Conservation (phyloP, 495 filamentous ascomycete species). For the Lepidopterella palustris region DNA sequence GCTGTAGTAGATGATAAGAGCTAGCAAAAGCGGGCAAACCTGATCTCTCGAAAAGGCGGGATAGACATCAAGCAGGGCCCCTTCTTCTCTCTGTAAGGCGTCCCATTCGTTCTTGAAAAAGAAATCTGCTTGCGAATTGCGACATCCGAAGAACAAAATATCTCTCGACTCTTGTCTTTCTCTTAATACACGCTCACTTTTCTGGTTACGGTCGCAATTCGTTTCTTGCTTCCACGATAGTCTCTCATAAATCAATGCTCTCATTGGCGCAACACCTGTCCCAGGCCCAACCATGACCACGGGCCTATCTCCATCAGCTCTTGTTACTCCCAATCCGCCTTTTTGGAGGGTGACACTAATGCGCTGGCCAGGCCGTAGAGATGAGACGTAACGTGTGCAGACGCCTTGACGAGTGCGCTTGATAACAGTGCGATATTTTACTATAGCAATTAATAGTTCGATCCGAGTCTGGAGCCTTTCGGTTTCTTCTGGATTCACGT, state of each 20-base stretch:
- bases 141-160: slow-evolving; percentile 71
- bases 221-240: slow-evolving; percentile 37
- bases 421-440: slow-evolving; percentile 85
- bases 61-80: slow-evolving; percentile 47
- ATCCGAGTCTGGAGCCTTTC: slow-evolving; percentile 44
- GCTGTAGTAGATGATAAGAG: background rate
- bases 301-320: slow-evolving; percentile 46
- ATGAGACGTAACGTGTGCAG: slow-evolving; percentile 77
- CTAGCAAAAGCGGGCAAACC: slow-evolving; percentile 15
- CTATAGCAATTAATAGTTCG: slow-evolving; percentile 80
- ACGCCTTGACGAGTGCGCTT: slow-evolving; percentile 80
- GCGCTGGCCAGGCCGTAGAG: slow-evolving; percentile 50
- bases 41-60: slow-evolving; percentile 83
- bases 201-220: background rate
- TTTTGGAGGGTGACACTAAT: slow-evolving; percentile 54
- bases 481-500: background rate
- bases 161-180: slow-evolving; percentile 25
- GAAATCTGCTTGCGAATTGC: slow-evolving; percentile 66
- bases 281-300: slow-evolving; percentile 80
- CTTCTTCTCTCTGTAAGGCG: slow-evolving; percentile 21
- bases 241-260: slow-evolving; percentile 70
- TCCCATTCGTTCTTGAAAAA: slow-evolving; percentile 76
- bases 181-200: slow-evolving; percentile 28
- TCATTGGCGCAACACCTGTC: slow-evolving; percentile 85
- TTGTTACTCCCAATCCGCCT: slow-evolving; percentile 48